Evolutionary conservation across 192 early-diverging fungal species (phyloP), one percentile per base, ranked within the genome.

Genomic region (Bifiguratus adelaidae): DNA sequence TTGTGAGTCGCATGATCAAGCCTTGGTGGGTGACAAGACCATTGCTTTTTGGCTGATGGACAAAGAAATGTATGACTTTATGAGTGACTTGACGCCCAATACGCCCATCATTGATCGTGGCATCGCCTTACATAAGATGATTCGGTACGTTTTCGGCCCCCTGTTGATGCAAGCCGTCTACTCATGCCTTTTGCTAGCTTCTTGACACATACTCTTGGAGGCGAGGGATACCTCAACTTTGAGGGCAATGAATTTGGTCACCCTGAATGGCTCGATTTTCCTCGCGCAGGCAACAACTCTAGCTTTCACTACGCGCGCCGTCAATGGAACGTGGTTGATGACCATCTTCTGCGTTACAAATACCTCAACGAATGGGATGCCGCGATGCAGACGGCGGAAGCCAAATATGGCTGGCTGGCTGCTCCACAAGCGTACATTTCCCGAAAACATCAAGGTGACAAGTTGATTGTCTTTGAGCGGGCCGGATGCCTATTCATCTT

Each of bases 1-100:
- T 63, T 80, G 80, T 56, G 95, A 98, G 68, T 88, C 83, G 30
- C 95, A 98, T 62, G 95, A 98, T 60, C 95, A 98, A 66, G 95
- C 95, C 32, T 68, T 98, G 29, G 95, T 98, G 4, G 95, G 95
- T 33, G 95, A 98, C 71, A 98, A 98, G 68, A 94, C 91, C 25
- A 58, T 98, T 38, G 95, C 92, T 11, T 98, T 98, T 71, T 98
- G 95, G 95, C 67, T 98, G 45, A 98, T 98, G 95, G 95, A 98
- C 68, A 86, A 87, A 66, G 92, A 98, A 65, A 98, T 98, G 95
- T 98, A 98, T 63, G 82, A 79, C 21, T 68, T 90, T 65, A 98
- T 98, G 95, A 87, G 83, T 41, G 80, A 84, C 48, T 44, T 86
- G 26, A 78, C 77, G 2, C 64, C 68, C 32, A 51, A 84, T 50